A percentile compares a stretch with the other conserved stretches of the same genome.
Conservation (phyloP, 202 grass and related monocot genomes). For the Saccharum hybrid region DNA sequence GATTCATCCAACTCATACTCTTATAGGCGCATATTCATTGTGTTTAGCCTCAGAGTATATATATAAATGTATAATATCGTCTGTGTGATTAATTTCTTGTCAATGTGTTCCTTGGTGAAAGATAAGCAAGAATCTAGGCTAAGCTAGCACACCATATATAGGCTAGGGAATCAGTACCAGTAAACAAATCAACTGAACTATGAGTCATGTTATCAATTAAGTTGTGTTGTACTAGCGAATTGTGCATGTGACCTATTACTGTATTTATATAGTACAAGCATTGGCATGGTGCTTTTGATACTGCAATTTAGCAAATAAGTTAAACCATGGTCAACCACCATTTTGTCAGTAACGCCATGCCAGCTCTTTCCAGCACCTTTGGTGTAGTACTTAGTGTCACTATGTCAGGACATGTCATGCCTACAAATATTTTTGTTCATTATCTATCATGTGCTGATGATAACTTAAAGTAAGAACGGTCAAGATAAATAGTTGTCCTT, state of each 20-base stretch:
- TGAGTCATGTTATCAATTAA: slow-evolving; percentile 13
- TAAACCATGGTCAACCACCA: slow-evolving; percentile 31
- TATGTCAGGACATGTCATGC: slow-evolving; percentile 21
- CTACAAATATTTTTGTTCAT: neutral
- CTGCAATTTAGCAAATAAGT: neutral
- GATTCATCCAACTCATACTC: no score
- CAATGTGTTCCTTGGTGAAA: slow-evolving; percentile 43
- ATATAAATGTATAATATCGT: neutral
- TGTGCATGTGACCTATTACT: neutral
- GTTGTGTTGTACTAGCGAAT: neutral
- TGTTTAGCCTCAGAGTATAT: no score
- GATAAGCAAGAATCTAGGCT: slow-evolving; percentile 53
- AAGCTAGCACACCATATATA: neutral
- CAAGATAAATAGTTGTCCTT: slow-evolving; percentile 20
- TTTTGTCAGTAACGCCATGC: slow-evolving; percentile 35
- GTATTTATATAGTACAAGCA: no score
- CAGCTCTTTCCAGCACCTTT: slow-evolving; percentile 24
- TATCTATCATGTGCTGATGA: slow-evolving; percentile 34
- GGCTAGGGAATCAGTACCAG: neutral
- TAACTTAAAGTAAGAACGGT: slow-evolving; percentile 1
- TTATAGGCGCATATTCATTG: no score
- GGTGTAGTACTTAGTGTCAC: slow-evolving; percentile 1
- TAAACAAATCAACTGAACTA: slow-evolving; percentile 23
- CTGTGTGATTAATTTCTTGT: slow-evolving; percentile 35
- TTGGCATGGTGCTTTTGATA: neutral